phyloP scores from a whole-genome alignment of 495 filamentous ascomycete genomes.

The Melanomma pulvis-pyrius region DNA sequence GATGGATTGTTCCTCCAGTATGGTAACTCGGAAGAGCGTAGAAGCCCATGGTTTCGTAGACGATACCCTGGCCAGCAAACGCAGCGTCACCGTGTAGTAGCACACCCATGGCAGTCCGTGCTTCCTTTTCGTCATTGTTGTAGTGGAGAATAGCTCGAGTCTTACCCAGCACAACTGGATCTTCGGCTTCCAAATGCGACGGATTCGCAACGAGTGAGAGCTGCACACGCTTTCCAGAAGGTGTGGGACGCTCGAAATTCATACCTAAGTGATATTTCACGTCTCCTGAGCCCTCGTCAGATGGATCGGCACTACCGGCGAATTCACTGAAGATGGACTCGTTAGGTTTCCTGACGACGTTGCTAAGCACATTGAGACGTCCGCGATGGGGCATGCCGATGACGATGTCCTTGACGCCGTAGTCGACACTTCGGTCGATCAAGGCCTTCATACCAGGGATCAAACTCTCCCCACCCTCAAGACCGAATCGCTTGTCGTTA shows the following conservation, averaged over 20 bases:
- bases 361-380: constrained; percentile 95
- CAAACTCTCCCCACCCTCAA: constrained; percentile 93
- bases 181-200: constrained; percentile 97
- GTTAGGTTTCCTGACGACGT: constrained; percentile 97
- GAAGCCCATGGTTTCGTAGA: constrained; percentile 99
- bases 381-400: constrained; percentile 99
- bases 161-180: constrained; percentile 96
- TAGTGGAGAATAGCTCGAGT: constrained; percentile 98
- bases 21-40: constrained; percentile 92
- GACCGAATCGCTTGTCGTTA: constrained; percentile 98
- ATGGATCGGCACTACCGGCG: constrained; percentile 80
- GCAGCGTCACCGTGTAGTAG: constrained; percentile 96
- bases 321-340: constrained; percentile 99
- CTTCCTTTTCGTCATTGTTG: constrained; percentile 90
- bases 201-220: constrained; percentile 97
- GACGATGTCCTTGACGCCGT: constrained; percentile 96
- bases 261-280: constrained; percentile 99
- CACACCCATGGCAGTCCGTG: constrained; percentile 89
- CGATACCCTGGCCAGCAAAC: constrained; percentile 92
- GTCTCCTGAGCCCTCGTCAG: constrained; percentile 95
- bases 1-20: constrained; percentile 94
- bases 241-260: constrained; percentile 99
- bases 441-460: constrained; percentile 99
- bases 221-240: constrained; percentile 97
- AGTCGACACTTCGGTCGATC: constrained; percentile 97